Conservation (phyloP, 148 eudicot species). For the Diospyros lotus region DNA sequence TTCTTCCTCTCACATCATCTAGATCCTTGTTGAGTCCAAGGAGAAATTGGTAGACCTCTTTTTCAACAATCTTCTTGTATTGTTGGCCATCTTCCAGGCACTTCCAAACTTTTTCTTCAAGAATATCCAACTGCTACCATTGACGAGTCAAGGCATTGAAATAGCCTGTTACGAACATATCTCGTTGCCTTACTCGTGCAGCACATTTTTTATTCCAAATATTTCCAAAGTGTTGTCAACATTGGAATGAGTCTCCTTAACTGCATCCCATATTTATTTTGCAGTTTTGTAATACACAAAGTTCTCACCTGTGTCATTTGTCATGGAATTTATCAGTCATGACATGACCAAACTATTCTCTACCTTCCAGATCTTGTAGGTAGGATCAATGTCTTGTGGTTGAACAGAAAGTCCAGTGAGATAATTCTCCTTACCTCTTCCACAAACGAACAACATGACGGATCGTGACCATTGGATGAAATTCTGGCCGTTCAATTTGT, state of each 20-base stretch:
- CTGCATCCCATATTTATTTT: slow-evolving; percentile 11
- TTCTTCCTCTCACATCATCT: slow-evolving; percentile 7
- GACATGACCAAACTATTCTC: slow-evolving; percentile 13
- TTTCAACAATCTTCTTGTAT: slow-evolving; percentile 4
- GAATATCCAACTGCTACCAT: slow-evolving; percentile 10
- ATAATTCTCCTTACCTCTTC: slow-evolving; percentile 9
- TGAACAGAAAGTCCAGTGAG: not conserved
- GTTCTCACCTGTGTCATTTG: not conserved
- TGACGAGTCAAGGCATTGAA: slow-evolving; percentile 8
- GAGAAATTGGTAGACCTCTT: not conserved
- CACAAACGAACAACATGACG: not conserved
- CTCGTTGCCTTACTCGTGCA: slow-evolving; percentile 12
- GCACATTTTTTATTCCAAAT: not conserved
- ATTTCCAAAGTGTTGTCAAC: not conserved
- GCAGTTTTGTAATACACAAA: not conserved
- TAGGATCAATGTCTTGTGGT: not conserved
- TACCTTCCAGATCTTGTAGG: not conserved
- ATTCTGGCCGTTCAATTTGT: slow-evolving; percentile 13
- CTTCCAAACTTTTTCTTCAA: not conserved
- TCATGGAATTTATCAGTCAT: slow-evolving; percentile 9
- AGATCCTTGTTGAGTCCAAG: slow-evolving; percentile 11
- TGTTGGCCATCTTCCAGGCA: not conserved
- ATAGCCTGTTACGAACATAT: slow-evolving; percentile 6
- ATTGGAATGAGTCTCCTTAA: slow-evolving; percentile 5
- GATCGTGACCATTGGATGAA: slow-evolving; percentile 14